Evolutionary conservation across 768 basidiomycete species (phyloP), one percentile per base, ranked within the genome.

Genomic region (Pleurotus cornucopiae): DNA sequence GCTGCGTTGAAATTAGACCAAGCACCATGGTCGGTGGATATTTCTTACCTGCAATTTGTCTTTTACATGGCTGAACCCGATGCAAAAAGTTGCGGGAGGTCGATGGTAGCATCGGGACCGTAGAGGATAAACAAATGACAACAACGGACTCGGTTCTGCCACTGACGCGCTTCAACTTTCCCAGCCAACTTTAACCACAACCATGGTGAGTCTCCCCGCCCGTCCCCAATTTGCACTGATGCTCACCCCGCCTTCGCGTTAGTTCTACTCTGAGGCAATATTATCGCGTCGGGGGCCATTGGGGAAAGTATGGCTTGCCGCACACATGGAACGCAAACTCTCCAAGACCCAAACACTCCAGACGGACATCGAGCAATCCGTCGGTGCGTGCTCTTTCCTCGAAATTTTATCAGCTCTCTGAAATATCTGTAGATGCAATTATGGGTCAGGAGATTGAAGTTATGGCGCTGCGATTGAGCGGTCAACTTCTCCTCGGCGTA

Each of bases 221-320:
- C 30, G 11, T 11, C 30, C 11, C 30, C 30, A 34, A 34, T 34
- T 34, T 34, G 30, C 30, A 34, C 30, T 2, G 11, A 34, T 34
- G 65, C 53, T 11, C 6, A 26, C 12, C 18, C 12, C 30, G 2
- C 25, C 39, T 11, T 41, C 39, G 26, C 12, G 37, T 6, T 56
- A 91, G 91, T 94, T 94, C 70, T 95, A 92, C 68, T 94, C 93
- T 49, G 94, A 97, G 68, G 87, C 92, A 37, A 93, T 98, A 71
- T 81, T 97, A 62, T 92, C 93, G 46, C 88, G 94, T 63, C 88
- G 93, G 55, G 95, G 96, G 44, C 92, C 96, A 3, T 78, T 99
- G 39, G 96, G 94, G 37, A 92, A 88, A 75, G 94, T 99, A 77
- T 99, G 97, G 97, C 88, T 99, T 54, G 95, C 96, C 41, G 96